Evolutionary conservation across 2,329 filamentous ascomycete species (phyloP).

Genomic region (Bimuria novae-zelandiae): DNA sequence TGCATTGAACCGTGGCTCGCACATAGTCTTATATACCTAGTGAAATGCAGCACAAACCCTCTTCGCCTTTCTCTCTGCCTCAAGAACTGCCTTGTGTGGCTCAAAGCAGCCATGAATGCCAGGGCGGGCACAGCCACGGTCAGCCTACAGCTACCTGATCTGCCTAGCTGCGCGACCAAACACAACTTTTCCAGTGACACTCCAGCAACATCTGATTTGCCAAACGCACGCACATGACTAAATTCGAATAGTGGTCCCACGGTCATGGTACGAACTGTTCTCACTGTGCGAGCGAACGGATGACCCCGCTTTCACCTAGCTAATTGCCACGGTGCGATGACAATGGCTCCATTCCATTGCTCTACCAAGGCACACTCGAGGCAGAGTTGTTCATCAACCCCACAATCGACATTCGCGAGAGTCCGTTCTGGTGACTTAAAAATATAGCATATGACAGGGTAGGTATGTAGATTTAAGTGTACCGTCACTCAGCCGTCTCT

Average conservation of each 20-base stretch:
- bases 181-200: neutral
- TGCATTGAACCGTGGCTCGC: neutral
- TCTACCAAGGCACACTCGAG: conserved; percentile 7
- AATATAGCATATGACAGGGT: neutral
- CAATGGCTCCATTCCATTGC: neutral
- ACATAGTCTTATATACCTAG: neutral
- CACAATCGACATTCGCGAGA: neutral
- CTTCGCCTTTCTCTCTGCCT: neutral
- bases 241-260: neutral
- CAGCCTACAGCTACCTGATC: neutral
- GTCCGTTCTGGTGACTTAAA: too few relatives aligned
- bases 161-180: conserved; percentile 3
- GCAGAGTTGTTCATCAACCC: neutral
- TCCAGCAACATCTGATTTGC: neutral
- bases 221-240: neutral
- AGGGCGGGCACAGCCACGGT: neutral
- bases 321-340: neutral
- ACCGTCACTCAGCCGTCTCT: conserved; percentile 3
- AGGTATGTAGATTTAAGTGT: too few relatives aligned
- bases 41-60: neutral
- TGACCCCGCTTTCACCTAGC: neutral
- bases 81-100: conserved; percentile 10
- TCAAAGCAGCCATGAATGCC: too few relatives aligned
- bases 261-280: conserved; percentile 1
- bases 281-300: conserved; percentile 1